Percentiles rank a stretch among this genome's conserved stretches.
Conservation (phyloP, 129 eudicot species). For the Sambucus nigra region DNA sequence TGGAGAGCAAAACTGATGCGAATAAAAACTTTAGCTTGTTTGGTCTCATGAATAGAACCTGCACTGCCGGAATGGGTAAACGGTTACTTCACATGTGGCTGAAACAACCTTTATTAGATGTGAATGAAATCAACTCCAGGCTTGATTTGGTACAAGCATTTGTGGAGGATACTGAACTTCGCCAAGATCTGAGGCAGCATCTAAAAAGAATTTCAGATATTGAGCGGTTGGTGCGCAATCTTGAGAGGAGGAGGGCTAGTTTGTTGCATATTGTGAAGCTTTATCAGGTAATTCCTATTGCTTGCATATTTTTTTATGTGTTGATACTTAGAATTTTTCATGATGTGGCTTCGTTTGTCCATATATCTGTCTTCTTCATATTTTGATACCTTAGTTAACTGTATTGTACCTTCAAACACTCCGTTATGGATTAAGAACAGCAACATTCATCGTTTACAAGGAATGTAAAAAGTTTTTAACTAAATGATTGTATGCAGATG, state of each 20-base stretch:
- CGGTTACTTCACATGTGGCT: slow-evolving; percentile 90
- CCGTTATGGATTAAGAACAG: not conserved
- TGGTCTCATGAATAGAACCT: slow-evolving; percentile 92
- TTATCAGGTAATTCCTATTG: slow-evolving; percentile 53
- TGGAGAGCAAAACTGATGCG: slow-evolving; percentile 96
- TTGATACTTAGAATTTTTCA: not conserved
- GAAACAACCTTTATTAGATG: slow-evolving; percentile 87
- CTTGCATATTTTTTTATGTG: not conserved
- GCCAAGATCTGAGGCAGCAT: slow-evolving; percentile 83
- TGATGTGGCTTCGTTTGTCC: not conserved
- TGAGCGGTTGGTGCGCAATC: slow-evolving; percentile 57
- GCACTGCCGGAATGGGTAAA: slow-evolving; percentile 98
- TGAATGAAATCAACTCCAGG: slow-evolving; percentile 57
- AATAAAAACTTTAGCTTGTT: slow-evolving; percentile 88
- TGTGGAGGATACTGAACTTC: slow-evolving; percentile 85
- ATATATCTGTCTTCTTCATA: not conserved
- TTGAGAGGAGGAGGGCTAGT: slow-evolving; percentile 62
- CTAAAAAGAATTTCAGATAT: slow-evolving; percentile 83
- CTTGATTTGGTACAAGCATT: slow-evolving; percentile 90
- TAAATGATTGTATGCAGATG: not conserved
- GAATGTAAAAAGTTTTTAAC: too few relatives aligned
- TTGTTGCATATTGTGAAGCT: slow-evolving; percentile 81
- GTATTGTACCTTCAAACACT: not conserved
- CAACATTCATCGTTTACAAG: not conserved
- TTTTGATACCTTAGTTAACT: not conserved